A percentile compares a stretch with the other conserved stretches of the same genome.
Evolutionary conservation across 164 flowering plant species (phyloP).

Genomic region (Vitis cinerea): DNA sequence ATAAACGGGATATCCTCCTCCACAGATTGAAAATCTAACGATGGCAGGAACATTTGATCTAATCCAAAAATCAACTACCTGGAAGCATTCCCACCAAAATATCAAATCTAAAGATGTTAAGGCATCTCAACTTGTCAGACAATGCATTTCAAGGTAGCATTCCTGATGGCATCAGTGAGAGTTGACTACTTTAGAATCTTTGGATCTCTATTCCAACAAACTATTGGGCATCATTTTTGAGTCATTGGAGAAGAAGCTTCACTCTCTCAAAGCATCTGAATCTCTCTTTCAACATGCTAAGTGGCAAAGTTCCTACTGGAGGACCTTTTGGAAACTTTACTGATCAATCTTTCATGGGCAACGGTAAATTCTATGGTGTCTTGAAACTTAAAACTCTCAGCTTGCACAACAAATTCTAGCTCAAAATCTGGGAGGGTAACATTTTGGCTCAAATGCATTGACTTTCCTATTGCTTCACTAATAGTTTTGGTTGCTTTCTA

Average conservation of each 20-base stretch:
- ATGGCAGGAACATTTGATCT: background rate
- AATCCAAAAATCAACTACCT: background rate
- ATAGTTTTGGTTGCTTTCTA: too few species aligned
- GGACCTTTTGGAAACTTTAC: slow-evolving; percentile 18
- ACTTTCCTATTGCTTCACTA: too few species aligned
- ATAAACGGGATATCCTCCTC: slow-evolving; percentile 2
- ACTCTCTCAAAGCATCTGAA: slow-evolving; percentile 4
- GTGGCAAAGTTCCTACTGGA: slow-evolving; percentile 12
- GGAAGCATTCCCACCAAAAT: background rate
- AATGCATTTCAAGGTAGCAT: too few species aligned
- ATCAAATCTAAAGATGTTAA: too few species aligned
- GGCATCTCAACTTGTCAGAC: too few species aligned
- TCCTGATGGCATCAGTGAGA: background rate
- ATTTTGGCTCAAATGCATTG: too few species aligned
- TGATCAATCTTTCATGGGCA: slow-evolving; percentile 5
- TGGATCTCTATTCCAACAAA: slow-evolving; percentile 10
- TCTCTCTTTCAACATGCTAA: slow-evolving; percentile 8
- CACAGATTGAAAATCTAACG: slow-evolving; percentile 6
- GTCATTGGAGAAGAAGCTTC: background rate
- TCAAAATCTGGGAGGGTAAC: too few species aligned
- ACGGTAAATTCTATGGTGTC: slow-evolving; percentile 11
- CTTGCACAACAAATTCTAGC: too few species aligned
- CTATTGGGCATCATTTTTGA: slow-evolving; percentile 6
- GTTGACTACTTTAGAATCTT: background rate
- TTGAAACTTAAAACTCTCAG: background rate